phyloP scores from a whole-genome alignment of 805 yeast species.

The Yarrowia divulgata region DNA sequence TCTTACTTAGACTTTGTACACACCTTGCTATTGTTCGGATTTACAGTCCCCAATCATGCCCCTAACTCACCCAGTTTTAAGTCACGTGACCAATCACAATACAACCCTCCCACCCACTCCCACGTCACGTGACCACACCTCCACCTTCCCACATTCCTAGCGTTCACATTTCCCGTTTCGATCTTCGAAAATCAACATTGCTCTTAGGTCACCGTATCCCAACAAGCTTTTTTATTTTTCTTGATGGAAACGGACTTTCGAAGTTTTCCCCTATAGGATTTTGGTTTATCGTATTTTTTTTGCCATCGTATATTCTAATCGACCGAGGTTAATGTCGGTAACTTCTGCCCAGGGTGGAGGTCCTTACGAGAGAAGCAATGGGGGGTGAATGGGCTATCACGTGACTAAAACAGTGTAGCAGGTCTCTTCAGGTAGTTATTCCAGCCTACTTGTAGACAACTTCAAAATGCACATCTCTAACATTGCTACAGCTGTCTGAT shows the following conservation, averaged over 20 bases:
- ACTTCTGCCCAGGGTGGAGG: constrained; percentile 21
- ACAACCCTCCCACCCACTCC: too few species aligned
- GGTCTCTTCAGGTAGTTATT: not conserved
- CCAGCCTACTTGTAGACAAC: not conserved
- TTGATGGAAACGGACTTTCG: not conserved
- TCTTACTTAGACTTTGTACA: constrained; percentile 4
- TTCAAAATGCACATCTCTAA: not conserved
- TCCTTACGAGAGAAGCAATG: not conserved
- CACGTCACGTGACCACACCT: not conserved
- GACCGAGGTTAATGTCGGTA: not conserved
- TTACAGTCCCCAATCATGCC: not conserved
- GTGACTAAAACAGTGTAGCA: not conserved
- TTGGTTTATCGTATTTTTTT: constrained; percentile 15
- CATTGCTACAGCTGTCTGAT: not conserved
- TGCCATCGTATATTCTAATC: constrained; percentile 11
- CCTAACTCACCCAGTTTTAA: too few species aligned
- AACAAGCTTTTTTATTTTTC: too few species aligned
- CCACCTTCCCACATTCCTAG: too few species aligned
- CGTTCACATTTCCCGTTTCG: not conserved
- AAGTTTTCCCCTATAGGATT: not conserved
- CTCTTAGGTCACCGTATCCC: not conserved
- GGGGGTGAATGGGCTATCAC: not conserved
- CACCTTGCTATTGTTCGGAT: constrained; percentile 1
- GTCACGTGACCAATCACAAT: not conserved
- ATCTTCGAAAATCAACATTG: not conserved